Evolutionary conservation across 331 rosid species (phyloP), one percentile per base, ranked within the genome.

Genomic region (Phaseolus coccineus): DNA sequence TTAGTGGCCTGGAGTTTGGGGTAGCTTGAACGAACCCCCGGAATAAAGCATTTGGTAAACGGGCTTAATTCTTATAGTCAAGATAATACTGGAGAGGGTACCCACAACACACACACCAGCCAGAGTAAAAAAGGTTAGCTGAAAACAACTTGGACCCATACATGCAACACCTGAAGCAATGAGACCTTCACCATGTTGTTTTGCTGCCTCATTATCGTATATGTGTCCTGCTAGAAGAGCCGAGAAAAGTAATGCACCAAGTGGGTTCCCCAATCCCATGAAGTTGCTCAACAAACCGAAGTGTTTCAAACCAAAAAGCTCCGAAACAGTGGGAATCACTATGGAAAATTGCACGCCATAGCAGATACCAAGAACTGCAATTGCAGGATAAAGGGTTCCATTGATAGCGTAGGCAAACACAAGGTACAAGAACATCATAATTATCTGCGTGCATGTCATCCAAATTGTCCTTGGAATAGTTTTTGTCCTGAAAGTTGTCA

Each of bases 301-400:
- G 85, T 90, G 80, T 84, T 69, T 84, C 82, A 94, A 64, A 9
- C 97, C 97, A 24, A 94, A 91, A 55, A 91, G 88, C 80, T 93
- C 96, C 0, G 98, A 93, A 58, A 90, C 98, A 0, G 97, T 87
- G 2, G 97, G 94, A 79, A 93, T 86, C 92, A 89, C 84, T 53
- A 82, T 57, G 1, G 98, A 85, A n/a, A 91, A 85, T 73, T 92
- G 98, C 19, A 83, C 86, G 6, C 96, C 97, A 4, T 85, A 91
- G 92, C 97, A 90, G 76, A 85, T 66, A 3, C 96, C 94, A 5
- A 93, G 88, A 10, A 91, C 10, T n/a, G 87, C 88, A 30, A 86
- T 80, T 25, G 94, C 90, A 2, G 87, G 83, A 69, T 78, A 86
- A 40, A 91, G 87, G 30, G 90, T 85, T 58, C 93, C 92, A 2